Percentiles rank a stretch among this genome's conserved stretches.
Evolutionary conservation across 1,284 basidiomycete species (phyloP).

Genomic region (Ustilago xerochloae): DNA sequence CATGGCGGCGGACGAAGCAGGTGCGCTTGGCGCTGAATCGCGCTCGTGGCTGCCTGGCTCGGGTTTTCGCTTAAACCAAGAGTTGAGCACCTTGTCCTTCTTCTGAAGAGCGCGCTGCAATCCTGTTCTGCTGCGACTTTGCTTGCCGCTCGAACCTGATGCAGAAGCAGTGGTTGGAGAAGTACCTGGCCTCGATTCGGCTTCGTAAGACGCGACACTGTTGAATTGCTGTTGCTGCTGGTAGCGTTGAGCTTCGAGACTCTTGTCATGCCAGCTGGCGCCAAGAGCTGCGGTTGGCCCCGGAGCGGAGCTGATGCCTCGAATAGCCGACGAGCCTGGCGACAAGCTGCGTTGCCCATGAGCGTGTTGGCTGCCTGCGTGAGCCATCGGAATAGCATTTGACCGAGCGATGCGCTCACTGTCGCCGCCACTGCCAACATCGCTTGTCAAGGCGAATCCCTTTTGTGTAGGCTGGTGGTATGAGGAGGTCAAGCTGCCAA

Average conservation of each 20-base stretch:
- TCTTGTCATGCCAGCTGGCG: slow-evolving; percentile 23
- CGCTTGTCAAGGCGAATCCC: too few relatives aligned
- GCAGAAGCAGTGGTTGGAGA: slow-evolving; percentile 40
- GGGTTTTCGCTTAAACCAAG: slow-evolving; percentile 52
- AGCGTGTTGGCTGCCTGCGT: not conserved
- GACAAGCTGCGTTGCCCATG: slow-evolving; percentile 10
- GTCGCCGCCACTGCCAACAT: not conserved
- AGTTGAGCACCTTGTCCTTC: slow-evolving; percentile 53
- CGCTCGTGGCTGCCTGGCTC: slow-evolving; percentile 1
- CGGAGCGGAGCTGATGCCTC: slow-evolving; percentile 17
- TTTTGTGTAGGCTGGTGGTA: slow-evolving; percentile 3
- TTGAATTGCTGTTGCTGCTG: slow-evolving; percentile 3
- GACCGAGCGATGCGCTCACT: not conserved
- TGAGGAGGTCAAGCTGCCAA: slow-evolving; percentile 14
- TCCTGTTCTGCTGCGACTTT: slow-evolving; percentile 35
- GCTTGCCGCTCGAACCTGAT: slow-evolving; percentile 34
- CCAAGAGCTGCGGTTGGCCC: slow-evolving; percentile 5
- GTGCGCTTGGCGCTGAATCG: slow-evolving; percentile 1
- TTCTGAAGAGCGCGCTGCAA: slow-evolving; percentile 37
- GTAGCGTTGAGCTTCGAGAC: slow-evolving; percentile 11
- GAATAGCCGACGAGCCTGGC: slow-evolving; percentile 25
- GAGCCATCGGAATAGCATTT: slow-evolving; percentile 14
- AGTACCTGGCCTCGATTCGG: slow-evolving; percentile 30
- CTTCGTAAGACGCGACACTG: slow-evolving; percentile 18
- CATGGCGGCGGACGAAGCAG: not conserved